Percentiles rank a stretch among this genome's conserved stretches.
phyloP scores from a whole-genome alignment of 176 grass and related monocot genomes.

The Puya raimondii region DNA sequence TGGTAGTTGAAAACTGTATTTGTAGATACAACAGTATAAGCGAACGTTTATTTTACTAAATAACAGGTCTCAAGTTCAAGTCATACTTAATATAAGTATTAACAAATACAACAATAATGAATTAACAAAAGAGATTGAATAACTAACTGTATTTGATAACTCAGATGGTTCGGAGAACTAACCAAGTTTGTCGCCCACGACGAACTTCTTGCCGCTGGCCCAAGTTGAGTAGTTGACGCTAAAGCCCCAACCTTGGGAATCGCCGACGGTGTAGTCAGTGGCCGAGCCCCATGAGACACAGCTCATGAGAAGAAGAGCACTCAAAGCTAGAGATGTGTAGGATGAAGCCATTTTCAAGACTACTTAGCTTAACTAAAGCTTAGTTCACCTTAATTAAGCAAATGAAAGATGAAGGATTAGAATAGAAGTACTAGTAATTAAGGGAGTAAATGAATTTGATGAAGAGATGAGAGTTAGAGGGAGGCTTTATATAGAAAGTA shows the following conservation, averaged over 20 bases:
- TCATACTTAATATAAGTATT: neutral
- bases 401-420: too few relatives aligned
- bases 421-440: too few relatives aligned
- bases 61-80: neutral
- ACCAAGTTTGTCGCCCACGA: slow-evolving; percentile 43
- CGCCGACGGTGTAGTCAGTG: slow-evolving; percentile 40
- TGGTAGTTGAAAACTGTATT: slow-evolving; percentile 54
- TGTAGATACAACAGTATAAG: neutral
- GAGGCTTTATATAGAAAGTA: too few relatives aligned
- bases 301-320: slow-evolving; percentile 34
- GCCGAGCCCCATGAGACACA: slow-evolving; percentile 32
- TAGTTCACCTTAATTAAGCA: too few relatives aligned
- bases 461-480: too few relatives aligned
- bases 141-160: neutral
- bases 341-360: neutral
- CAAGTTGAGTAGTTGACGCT: slow-evolving; percentile 29
- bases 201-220: slow-evolving; percentile 29
- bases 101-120: neutral
- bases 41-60: neutral
- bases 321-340: neutral
- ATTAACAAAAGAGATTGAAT: neutral
- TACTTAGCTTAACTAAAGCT: too few relatives aligned
- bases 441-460: too few relatives aligned
- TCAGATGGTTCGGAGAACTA: neutral
- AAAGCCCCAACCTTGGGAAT: slow-evolving; percentile 27